These are phyloP conservation scores for Sequoia sempervirens DNA, from an alignment of 75 land plant species.

Conservation along the genomic window DNA sequence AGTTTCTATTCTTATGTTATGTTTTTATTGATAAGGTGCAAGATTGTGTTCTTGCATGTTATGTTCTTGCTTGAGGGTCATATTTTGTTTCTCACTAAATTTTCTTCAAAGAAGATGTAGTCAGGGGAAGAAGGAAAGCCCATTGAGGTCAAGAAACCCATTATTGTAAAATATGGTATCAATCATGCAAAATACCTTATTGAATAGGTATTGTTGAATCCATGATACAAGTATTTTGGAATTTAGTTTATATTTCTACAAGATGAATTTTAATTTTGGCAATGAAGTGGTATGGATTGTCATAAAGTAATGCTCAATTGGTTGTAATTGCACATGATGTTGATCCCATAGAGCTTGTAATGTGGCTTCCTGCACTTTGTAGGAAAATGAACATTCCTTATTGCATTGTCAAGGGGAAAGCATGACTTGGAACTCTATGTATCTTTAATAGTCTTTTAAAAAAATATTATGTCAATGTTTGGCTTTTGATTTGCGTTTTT, in stretches of 20 bases:
- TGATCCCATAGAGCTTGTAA: slow-evolving; percentile 68
- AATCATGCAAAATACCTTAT: slow-evolving; percentile 70
- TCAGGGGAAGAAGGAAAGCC: slow-evolving; percentile 55
- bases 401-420: slow-evolving; percentile 64
- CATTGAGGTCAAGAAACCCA: slow-evolving; percentile 54
- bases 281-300: background rate
- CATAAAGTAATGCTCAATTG: slow-evolving; percentile 36
- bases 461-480: background rate
- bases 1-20: too few relatives aligned
- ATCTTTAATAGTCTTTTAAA: background rate
- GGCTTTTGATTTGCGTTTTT: background rate
- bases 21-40: too few relatives aligned
- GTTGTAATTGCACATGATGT: slow-evolving; percentile 81
- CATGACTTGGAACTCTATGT: slow-evolving; percentile 54
- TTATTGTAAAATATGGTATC: slow-evolving; percentile 64
- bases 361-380: slow-evolving; percentile 69
- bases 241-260: background rate
- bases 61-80: too few relatives aligned
- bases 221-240: background rate
- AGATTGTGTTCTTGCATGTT: too few relatives aligned
- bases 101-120: slow-evolving; percentile 44
- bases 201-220: slow-evolving; percentile 39
- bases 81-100: too few relatives aligned
- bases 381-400: slow-evolving; percentile 69
- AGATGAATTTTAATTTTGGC: background rate